Evolutionary conservation across 495 filamentous ascomycete species (phyloP).

Genomic region (Lindgomyces ingoldianus): DNA sequence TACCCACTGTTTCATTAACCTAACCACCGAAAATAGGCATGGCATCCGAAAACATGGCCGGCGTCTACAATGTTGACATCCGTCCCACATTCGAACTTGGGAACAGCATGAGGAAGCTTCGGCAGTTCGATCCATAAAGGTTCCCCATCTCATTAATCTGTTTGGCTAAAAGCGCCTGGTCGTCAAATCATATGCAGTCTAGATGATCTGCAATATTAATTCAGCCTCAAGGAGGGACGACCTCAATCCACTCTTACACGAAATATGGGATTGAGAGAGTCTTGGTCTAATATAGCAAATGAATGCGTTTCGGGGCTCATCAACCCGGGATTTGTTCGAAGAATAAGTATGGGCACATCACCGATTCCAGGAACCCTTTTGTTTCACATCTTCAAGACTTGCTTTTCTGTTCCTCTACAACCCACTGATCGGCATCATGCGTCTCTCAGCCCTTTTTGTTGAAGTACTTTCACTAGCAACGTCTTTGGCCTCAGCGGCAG

Average conservation of each 20-base stretch:
- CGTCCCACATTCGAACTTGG: not conserved
- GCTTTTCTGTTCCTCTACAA: not conserved
- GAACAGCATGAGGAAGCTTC: too few relatives aligned
- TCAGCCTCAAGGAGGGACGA: not conserved
- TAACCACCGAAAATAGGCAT: too few relatives aligned
- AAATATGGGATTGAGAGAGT: not conserved
- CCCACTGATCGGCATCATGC: constrained; percentile 9
- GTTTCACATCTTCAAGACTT: not conserved
- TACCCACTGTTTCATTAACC: too few relatives aligned
- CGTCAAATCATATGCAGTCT: not conserved
- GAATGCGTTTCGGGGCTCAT: not conserved
- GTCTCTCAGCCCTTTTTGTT: constrained; percentile 28
- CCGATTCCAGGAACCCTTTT: not conserved
- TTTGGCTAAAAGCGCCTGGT: constrained; percentile 5
- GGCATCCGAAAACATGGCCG: too few relatives aligned
- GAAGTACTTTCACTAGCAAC: constrained; percentile 29
- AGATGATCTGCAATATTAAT: constrained; percentile 4
- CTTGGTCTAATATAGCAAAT: constrained; percentile 1
- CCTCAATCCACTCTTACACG: not conserved
- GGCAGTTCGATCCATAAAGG: not conserved
- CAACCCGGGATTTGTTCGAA: not conserved
- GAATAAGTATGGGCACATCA: not conserved
- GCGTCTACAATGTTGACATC: too few relatives aligned
- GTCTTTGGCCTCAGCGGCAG: constrained; percentile 35
- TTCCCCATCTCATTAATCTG: constrained; percentile 3